Evolutionary conservation across 352 stramenopile genomes (phyloP), one percentile per base, ranked within the genome.

Genomic region (Phytopythium litorale): DNA sequence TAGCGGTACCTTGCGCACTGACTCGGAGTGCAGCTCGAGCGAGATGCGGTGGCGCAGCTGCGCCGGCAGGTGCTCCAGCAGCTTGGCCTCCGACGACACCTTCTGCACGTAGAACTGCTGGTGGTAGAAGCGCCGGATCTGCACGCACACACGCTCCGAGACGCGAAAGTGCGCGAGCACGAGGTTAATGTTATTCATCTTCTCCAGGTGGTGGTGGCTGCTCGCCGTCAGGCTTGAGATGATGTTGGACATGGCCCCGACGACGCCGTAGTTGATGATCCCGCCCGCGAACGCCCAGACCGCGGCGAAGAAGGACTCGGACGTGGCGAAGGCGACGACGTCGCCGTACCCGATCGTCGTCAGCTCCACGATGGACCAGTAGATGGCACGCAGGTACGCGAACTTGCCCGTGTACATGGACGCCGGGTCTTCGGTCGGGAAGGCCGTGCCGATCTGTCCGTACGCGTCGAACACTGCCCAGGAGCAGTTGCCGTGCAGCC

Each of bases 201-300:
- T 85, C 49, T 93, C 82, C 33, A 81, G 74, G 42, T 87, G 75
- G 32, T 89, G 75, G 11, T 71, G 81, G 48, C 78, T 81, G 19
- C 67, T 64, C 0, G 81, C 81, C 2, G 79, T 88, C 8, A 89
- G 62, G 57, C 89, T 87, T 1, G 84, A 86, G 18, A 91, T 91
- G 60, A 89, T 81, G 57, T 80, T 89, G 2, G 84, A 93, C 76
- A 93, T 91, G 16, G 79, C 80, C 1, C 81, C 80, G 13, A 91
- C 78, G 21, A 91, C 82, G 16, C 79, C 80, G 56, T 89, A 93
- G 65, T 91, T 91, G 63, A 93, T 93, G 32, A 91, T 76, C 0
- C 71, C 80, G 1, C 80, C 81, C 1, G 89, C 40, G 45, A 89
- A 91, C 7, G 82, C 69, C 84, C 84, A 93, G 3, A 80, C 28